Conservation (phyloP, 1,284 basidiomycete genomes). For the Papiliotrema flavescens region DNA sequence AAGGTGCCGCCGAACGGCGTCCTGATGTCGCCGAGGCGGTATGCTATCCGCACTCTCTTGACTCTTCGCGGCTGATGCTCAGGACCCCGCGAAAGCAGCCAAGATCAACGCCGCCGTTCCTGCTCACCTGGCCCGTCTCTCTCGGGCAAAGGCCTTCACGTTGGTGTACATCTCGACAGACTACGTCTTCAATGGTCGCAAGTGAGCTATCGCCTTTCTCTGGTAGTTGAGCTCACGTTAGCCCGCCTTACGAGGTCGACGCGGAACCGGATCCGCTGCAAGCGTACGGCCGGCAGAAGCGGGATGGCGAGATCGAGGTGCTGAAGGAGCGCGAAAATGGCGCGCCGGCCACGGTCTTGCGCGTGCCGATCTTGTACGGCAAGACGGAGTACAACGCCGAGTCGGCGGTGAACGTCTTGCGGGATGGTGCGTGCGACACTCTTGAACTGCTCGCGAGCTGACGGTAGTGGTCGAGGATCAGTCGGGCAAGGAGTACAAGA, state of each 20-base stretch:
- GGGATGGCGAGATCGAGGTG: slow-evolving; percentile 41
- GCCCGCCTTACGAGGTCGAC: slow-evolving; percentile 52
- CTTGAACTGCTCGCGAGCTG: background rate
- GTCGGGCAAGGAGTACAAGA: slow-evolving; percentile 50
- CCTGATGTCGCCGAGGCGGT: slow-evolving; percentile 47
- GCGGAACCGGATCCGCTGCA: slow-evolving; percentile 52
- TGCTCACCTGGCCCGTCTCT: slow-evolving; percentile 41
- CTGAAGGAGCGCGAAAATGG: slow-evolving; percentile 29
- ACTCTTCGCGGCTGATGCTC: slow-evolving; percentile 16
- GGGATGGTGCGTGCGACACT: slow-evolving; percentile 38
- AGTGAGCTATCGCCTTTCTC: slow-evolving; percentile 21
- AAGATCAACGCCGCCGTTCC: slow-evolving; percentile 53
- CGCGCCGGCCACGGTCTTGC: slow-evolving; percentile 41
- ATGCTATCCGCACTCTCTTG: slow-evolving; percentile 2
- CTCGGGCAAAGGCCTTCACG: slow-evolving; percentile 35
- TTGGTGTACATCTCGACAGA: slow-evolving; percentile 54
- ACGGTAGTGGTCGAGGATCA: slow-evolving; percentile 47
- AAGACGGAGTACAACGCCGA: slow-evolving; percentile 48
- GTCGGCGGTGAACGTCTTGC: slow-evolving; percentile 51
- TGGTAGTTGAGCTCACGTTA: slow-evolving; percentile 7
- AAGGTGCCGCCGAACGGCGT: slow-evolving; percentile 52
- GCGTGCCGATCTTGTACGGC: slow-evolving; percentile 52
- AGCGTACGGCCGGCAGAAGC: slow-evolving; percentile 50
- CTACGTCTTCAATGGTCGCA: slow-evolving; percentile 46
- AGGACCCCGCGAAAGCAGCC: slow-evolving; percentile 51